Conservation (phyloP, 2,329 filamentous ascomycete genomes). For the Botryosphaeria dothidea region DNA sequence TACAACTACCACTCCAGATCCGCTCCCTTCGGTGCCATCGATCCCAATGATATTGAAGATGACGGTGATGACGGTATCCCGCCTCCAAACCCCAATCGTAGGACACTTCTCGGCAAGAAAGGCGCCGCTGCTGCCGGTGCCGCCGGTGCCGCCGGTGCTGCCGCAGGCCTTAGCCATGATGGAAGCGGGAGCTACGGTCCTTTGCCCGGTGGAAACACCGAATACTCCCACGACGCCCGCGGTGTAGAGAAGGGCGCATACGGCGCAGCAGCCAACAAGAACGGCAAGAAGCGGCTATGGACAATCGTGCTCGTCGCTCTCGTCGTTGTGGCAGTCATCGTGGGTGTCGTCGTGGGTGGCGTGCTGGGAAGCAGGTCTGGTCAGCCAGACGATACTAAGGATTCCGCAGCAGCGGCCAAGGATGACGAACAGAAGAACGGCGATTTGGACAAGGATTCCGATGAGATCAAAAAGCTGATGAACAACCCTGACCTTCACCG, state of each 20-base stretch:
- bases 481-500: constrained; percentile 82
- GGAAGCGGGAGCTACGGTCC: constrained; percentile 58
- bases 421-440: constrained; percentile 65
- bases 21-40: constrained; percentile 53
- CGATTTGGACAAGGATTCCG: constrained; percentile 72
- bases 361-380: constrained; percentile 58
- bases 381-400: constrained; percentile 26
- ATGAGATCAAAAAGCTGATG: constrained; percentile 78
- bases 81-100: constrained; percentile 48
- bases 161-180: constrained; percentile 29
- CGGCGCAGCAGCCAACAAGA: constrained; percentile 60
- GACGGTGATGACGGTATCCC: constrained; percentile 84
- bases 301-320: constrained; percentile 67
- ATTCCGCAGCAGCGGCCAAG: constrained; percentile 42
- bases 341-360: constrained; percentile 73
- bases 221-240: constrained; percentile 5
- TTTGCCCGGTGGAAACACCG: constrained; percentile 43
- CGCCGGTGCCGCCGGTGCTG: constrained; percentile 30
- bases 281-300: constrained; percentile 69
- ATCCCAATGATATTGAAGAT: constrained; percentile 79
- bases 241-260: constrained; percentile 65
- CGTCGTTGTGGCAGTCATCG: constrained; percentile 69
- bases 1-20: constrained; percentile 60
- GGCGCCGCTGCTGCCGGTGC: constrained; percentile 51
- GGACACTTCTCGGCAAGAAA: constrained; percentile 42